Percentiles rank a stretch among this genome's conserved stretches.
Evolutionary conservation across 2,329 filamentous ascomycete genomes (phyloP).

Genomic region (Dactylonectria macrodidyma): DNA sequence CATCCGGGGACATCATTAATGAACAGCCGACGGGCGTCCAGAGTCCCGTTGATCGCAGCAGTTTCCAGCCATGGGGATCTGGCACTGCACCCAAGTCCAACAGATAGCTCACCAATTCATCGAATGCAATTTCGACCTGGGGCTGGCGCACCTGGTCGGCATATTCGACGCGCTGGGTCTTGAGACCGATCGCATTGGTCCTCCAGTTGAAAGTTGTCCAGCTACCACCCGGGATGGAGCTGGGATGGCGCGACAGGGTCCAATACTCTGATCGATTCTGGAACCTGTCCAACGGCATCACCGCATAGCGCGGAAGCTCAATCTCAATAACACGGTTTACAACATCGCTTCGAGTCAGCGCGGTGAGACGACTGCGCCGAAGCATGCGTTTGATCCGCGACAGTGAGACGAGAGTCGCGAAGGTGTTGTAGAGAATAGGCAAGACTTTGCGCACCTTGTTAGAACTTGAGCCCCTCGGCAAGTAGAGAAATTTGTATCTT

Average conservation of each 20-base stretch:
- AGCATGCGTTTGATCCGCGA: constrained; percentile 74
- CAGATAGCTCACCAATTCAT: constrained; percentile 73
- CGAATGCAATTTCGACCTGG: constrained; percentile 68
- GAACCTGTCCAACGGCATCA: constrained; percentile 72
- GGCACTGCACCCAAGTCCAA: constrained; percentile 75
- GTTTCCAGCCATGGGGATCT: constrained; percentile 70
- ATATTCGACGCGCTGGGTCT: constrained; percentile 75
- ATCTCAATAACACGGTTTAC: constrained; percentile 78
- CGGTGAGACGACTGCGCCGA: constrained; percentile 68
- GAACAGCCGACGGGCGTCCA: constrained; percentile 74
- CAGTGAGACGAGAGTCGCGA: constrained; percentile 71
- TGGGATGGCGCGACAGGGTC: constrained; percentile 65
- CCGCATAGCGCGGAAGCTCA: constrained; percentile 75
- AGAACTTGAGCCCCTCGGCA: background rate
- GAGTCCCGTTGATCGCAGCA: constrained; percentile 69
- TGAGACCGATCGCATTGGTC: constrained; percentile 72
- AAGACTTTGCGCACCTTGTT: constrained; percentile 57
- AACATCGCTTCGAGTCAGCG: constrained; percentile 74
- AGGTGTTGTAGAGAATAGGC: constrained; percentile 77
- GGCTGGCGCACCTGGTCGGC: constrained; percentile 69
- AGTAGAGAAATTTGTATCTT: constrained; percentile 2
- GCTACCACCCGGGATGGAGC: constrained; percentile 70
- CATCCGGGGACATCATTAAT: constrained; percentile 68
- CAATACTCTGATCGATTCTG: constrained; percentile 70
- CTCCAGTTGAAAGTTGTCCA: constrained; percentile 79